These are phyloP conservation scores for Mallotus japonicus DNA, from an alignment of 441 rosid species.

Conservation along the genomic window DNA sequence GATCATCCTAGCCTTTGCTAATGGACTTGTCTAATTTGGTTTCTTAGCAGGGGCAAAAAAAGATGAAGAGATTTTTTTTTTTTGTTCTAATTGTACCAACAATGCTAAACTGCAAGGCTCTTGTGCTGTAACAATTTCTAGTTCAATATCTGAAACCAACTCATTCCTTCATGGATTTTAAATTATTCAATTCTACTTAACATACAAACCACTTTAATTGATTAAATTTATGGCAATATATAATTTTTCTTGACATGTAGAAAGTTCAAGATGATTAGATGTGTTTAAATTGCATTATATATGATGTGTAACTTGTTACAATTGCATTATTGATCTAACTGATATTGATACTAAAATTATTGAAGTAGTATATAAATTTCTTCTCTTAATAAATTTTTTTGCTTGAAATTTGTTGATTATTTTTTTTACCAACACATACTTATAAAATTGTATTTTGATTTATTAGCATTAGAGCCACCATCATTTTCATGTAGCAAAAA, in stretches of 20 bases:
- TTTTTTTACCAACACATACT: too few relatives aligned
- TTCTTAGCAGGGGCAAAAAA: constrained; percentile 36
- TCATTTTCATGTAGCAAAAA: too few relatives aligned
- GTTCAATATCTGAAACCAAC: not conserved
- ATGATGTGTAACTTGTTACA: too few relatives aligned
- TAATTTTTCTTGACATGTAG: not conserved
- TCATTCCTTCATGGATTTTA: not conserved
- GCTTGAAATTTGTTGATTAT: too few relatives aligned
- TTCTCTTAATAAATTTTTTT: too few relatives aligned
- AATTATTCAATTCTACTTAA: not conserved
- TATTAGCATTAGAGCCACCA: too few relatives aligned
- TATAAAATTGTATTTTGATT: too few relatives aligned
- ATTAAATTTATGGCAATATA: not conserved
- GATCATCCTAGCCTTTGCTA: not conserved
- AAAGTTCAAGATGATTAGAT: not conserved
- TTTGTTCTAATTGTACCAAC: not conserved
- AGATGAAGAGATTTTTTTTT: constrained; percentile 25
- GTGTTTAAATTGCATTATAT: not conserved
- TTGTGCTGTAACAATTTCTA: constrained; percentile 11
- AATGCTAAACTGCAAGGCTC: constrained; percentile 5
- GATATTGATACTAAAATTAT: too few relatives aligned
- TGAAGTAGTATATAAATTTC: too few relatives aligned
- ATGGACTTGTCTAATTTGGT: not conserved
- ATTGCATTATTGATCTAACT: too few relatives aligned
- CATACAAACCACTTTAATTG: not conserved